phyloP scores from a whole-genome alignment of 2,329 filamentous ascomycete species.

The Hypocrella siamensis region DNA sequence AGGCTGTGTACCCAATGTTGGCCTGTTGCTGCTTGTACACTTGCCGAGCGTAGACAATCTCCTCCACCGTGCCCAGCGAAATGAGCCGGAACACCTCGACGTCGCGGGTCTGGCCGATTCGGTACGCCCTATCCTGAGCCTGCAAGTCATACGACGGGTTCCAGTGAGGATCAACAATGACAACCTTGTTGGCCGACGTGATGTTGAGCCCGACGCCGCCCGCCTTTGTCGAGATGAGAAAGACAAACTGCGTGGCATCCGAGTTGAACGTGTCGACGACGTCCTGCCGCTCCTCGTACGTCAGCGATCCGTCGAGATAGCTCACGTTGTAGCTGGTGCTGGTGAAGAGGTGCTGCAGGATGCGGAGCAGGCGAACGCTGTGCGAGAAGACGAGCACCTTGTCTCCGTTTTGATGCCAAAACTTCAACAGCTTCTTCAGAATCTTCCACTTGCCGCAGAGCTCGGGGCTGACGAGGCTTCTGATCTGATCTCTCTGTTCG shows the following conservation, averaged over 20 bases:
- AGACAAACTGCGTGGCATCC: constrained; percentile 77
- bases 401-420: constrained; percentile 81
- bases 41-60: constrained; percentile 91
- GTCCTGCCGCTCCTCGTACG: constrained; percentile 66
- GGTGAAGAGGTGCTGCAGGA: constrained; percentile 73
- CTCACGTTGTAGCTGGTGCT: constrained; percentile 82
- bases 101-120: constrained; percentile 82
- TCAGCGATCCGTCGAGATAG: constrained; percentile 76
- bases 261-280: constrained; percentile 86
- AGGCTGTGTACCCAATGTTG: constrained; percentile 92
- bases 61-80: constrained; percentile 83
- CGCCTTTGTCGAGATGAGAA: constrained; percentile 85
- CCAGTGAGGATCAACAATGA: constrained; percentile 95
- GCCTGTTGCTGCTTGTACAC: constrained; percentile 99
- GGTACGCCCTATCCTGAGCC: constrained; percentile 89
- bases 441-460: constrained; percentile 98
- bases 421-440: constrained; percentile 67
- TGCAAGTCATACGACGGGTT: constrained; percentile 91
- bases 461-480: constrained; percentile 69
- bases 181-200: constrained; percentile 93
- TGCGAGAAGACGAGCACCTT: constrained; percentile 95
- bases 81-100: constrained; percentile 92
- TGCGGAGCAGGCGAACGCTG: constrained; percentile 69
- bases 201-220: constrained; percentile 93
- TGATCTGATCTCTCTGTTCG: constrained; percentile 57